Evolutionary conservation across 148 eudicot species (phyloP).

Genomic region (Rhododendron williamsianum): DNA sequence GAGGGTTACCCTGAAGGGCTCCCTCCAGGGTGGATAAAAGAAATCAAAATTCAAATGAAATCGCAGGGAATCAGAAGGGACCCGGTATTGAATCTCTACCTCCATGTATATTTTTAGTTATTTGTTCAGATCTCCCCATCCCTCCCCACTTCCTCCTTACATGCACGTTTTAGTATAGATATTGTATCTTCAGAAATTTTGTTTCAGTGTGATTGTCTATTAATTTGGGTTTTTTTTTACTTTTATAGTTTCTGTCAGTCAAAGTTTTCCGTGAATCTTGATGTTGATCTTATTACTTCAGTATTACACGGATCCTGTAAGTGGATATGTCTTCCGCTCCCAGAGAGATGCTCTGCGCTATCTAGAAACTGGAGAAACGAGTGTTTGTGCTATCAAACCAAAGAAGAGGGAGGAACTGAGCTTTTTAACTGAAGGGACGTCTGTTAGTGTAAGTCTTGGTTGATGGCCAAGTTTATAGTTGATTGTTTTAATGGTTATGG

Average conservation of each 20-base stretch:
- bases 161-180: background rate
- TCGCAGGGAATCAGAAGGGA: slow-evolving; percentile 32
- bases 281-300: slow-evolving; percentile 19
- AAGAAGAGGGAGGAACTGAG: slow-evolving; percentile 32
- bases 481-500: background rate
- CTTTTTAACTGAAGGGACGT: slow-evolving; percentile 19
- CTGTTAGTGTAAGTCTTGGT: slow-evolving; percentile 32
- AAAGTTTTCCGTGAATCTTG: background rate
- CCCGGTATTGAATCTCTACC: slow-evolving; percentile 34
- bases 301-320: slow-evolving; percentile 41
- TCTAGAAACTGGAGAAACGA: slow-evolving; percentile 59
- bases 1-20: slow-evolving; percentile 41
- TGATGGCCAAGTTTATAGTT: background rate
- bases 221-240: background rate
- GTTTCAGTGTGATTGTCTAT: background rate
- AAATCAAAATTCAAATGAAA: slow-evolving; percentile 34
- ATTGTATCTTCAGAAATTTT: background rate
- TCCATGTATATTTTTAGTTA: background rate
- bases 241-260: background rate
- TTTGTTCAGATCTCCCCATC: background rate
- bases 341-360: slow-evolving; percentile 58
- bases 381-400: slow-evolving; percentile 58
- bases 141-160: background rate
- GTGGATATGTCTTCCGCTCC: slow-evolving; percentile 66
- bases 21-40: slow-evolving; percentile 73